phyloP scores from a whole-genome alignment of 148 eudicot species.

The Rhododendron kiyosumense region DNA sequence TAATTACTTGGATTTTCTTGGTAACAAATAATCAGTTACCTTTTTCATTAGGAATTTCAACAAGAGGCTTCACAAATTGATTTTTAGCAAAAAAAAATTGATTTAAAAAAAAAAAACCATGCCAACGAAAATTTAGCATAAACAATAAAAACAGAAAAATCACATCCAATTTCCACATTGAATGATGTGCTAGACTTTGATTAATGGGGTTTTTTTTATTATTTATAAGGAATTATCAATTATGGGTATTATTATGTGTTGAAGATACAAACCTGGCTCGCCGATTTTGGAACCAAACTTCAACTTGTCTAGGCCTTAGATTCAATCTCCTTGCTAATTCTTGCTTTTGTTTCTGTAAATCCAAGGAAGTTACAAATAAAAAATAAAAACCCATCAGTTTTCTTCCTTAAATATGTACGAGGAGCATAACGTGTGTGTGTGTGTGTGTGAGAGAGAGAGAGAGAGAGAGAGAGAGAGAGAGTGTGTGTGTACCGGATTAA shows the following conservation, averaged over 20 bases:
- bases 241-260: not conserved
- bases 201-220: too few species aligned
- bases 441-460: too few species aligned
- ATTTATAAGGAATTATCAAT: not conserved
- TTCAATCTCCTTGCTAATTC: conserved; percentile 61
- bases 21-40: not conserved
- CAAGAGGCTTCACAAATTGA: not conserved
- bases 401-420: not conserved
- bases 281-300: conserved; percentile 91
- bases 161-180: not conserved
- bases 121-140: too few species aligned
- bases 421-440: not conserved
- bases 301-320: conserved; percentile 84
- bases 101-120: not conserved
- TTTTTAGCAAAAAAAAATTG: too few species aligned
- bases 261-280: conserved; percentile 52
- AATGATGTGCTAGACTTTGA: not conserved
- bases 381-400: too few species aligned
- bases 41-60: not conserved
- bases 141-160: not conserved
- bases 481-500: conserved; percentile 51
- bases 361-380: not conserved
- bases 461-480: not conserved
- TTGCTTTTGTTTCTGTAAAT: conserved; percentile 70
- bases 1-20: not conserved